These are phyloP conservation scores for Penicillium italicum DNA, from an alignment of 2,329 filamentous ascomycete species.

Conservation along the genomic window DNA sequence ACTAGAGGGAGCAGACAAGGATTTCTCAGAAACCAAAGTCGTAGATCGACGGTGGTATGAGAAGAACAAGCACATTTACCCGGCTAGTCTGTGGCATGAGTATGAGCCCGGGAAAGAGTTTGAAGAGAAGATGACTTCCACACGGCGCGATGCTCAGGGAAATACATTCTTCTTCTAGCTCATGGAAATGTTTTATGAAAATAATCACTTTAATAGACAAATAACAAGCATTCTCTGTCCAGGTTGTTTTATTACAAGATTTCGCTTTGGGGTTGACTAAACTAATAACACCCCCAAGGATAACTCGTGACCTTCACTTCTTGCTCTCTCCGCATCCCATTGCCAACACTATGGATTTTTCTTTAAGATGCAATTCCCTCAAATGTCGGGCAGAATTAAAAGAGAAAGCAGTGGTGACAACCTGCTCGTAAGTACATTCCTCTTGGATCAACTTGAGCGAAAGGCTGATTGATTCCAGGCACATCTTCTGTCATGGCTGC, in stretches of 20 bases:
- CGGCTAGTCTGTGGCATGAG: conserved; percentile 90
- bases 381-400: conserved; percentile 68
- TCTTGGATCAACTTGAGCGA: not conserved
- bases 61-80: conserved; percentile 96
- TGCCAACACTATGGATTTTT: conserved; percentile 61
- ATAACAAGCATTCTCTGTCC: conserved; percentile 5
- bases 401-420: conserved; percentile 76
- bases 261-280: not conserved
- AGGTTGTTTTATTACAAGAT: not conserved
- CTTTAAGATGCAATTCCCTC: conserved; percentile 73
- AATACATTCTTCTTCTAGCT: conserved; percentile 82
- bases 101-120: conserved; percentile 87
- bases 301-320: conserved; percentile 11
- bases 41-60: conserved; percentile 97
- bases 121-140: conserved; percentile 58
- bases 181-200: not conserved
- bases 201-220: conserved; percentile 14
- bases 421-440: conserved; percentile 64
- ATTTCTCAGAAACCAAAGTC: conserved; percentile 82
- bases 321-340: conserved; percentile 11
- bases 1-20: conserved; percentile 72
- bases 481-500: conserved; percentile 80
- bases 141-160: conserved; percentile 78
- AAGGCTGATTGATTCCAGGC: conserved; percentile 49
- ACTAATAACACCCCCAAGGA: not conserved